Base-by-base conservation (phyloP, 306 rosid species). In the barrel medic (Medicago truncatula) region DNA sequence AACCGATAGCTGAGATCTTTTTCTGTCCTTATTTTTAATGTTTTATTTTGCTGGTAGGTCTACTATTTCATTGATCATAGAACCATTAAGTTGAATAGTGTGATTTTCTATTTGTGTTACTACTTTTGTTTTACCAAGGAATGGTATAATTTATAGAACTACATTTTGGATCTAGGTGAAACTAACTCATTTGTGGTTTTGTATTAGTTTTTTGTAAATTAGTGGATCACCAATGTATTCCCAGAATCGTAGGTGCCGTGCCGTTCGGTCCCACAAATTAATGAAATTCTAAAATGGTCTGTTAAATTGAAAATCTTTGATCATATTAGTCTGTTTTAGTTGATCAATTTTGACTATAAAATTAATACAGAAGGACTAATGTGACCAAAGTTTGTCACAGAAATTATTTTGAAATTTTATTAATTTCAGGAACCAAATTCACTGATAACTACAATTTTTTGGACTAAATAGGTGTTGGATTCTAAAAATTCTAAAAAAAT, bases 111-210 rank as follows among this genome's bases (percentile, higher is more conserved):
- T 20, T 50, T 53, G 31, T 25, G 47, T 71, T 49, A 38, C 36
- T 49, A 7, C 17, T 50, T 21, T 50, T 38, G n/a, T 21, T 50
- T 38, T 50, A 7, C 21, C 56, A 60, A 46, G 40, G 34, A 46
- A 47, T 61, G 34, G 10, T 50, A 49, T 4, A 17, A 40, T 70
- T 71, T 84, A 72, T 76, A 70, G 17, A 41, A 59, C 11, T 21
- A 25, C 10, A 74, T 73, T 67, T 41, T 2, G 40, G 74, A 83
- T 73, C 63, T 52, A 14, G 73, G 64, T 74, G 70, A 78, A 78
- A 74, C 38, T 28, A 13, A 67, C 28, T 21, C 39, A 16, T 28
- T 60, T 60, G 20, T 28, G 66, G 12, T 28, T 57, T 25, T 6
- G 1, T 60, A 13, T 60, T 25, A 28, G 4, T 14, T 21, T 57